Percentiles rank a stretch among this genome's conserved stretches.
Conservation (phyloP, 257 asterid genomes). For the Cynanchum wilfordii region DNA sequence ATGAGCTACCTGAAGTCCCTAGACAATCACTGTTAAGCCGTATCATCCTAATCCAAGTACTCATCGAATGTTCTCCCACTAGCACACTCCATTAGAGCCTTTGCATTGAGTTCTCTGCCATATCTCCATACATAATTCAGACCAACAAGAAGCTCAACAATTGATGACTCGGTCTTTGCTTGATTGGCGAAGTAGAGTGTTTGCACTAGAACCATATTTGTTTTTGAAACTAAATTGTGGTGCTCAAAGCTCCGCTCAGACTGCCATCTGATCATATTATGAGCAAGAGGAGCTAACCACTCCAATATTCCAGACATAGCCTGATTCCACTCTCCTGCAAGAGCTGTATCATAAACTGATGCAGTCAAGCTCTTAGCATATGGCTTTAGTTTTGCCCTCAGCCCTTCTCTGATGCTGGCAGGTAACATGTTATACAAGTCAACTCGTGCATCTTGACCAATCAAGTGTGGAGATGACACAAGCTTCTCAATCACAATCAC, state of each 20-base stretch:
- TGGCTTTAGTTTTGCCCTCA: slow-evolving; percentile 79
- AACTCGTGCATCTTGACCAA: slow-evolving; percentile 79
- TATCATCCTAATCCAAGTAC: slow-evolving; percentile 13
- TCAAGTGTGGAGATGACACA: slow-evolving; percentile 72
- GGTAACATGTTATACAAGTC: slow-evolving; percentile 89
- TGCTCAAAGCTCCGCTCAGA: slow-evolving; percentile 87
- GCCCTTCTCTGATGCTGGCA: slow-evolving; percentile 52
- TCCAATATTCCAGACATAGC: slow-evolving; percentile 63
- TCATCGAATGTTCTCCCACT: slow-evolving; percentile 20
- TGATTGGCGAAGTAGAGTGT: slow-evolving; percentile 48
- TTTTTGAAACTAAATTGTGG: slow-evolving; percentile 57
- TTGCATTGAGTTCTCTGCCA: slow-evolving; percentile 24
- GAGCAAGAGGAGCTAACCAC: slow-evolving; percentile 92
- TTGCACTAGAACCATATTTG: slow-evolving; percentile 74
- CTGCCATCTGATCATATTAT: slow-evolving; percentile 90
- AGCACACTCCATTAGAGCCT: slow-evolving; percentile 17
- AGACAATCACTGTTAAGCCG: background rate
- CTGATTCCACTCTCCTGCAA: slow-evolving; percentile 72
- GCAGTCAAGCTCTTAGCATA: slow-evolving; percentile 43
- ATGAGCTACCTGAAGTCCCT: too few species aligned
- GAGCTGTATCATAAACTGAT: slow-evolving; percentile 55
- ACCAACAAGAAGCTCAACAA: slow-evolving; percentile 25
- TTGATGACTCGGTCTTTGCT: slow-evolving; percentile 22
- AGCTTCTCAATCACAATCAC: slow-evolving; percentile 75
- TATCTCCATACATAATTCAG: slow-evolving; percentile 24